These are phyloP conservation scores for Xylaria sp. DNA, from an alignment of 2,329 filamentous ascomycete species.

Conservation along the genomic window DNA sequence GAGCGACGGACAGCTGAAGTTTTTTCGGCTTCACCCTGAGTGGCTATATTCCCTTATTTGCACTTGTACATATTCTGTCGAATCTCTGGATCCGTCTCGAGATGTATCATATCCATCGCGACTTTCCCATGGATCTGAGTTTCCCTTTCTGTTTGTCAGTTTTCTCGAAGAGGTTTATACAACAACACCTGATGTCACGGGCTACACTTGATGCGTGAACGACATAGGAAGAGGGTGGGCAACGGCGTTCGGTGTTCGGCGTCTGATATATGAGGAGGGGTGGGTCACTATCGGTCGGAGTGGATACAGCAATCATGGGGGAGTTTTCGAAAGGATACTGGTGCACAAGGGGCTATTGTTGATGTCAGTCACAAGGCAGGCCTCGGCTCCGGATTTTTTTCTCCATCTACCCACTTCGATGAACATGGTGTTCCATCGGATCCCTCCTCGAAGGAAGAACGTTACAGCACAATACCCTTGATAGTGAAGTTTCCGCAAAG, in stretches of 20 bases:
- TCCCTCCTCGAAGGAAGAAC: constrained; percentile 9
- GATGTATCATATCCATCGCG: constrained; percentile 35
- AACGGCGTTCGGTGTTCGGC: constrained; percentile 30
- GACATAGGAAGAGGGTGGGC: constrained; percentile 24
- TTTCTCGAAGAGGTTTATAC: constrained; percentile 26
- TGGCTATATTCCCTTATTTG: constrained; percentile 15
- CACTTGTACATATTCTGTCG: constrained; percentile 31
- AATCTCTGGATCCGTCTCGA: constrained; percentile 27
- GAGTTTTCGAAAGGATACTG: constrained; percentile 3
- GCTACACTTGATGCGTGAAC: constrained; percentile 26
- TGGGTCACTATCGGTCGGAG: constrained; percentile 3
- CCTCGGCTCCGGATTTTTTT: constrained; percentile 3
- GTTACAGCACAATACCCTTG: constrained; percentile 18
- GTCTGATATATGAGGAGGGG: constrained; percentile 15
- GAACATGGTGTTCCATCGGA: constrained; percentile 2
- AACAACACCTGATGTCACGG: constrained; percentile 31
- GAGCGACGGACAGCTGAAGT: constrained; percentile 3
- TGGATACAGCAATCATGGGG: neutral
- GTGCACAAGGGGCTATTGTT: constrained; percentile 2
- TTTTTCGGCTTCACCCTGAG: neutral
- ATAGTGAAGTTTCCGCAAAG: constrained; percentile 7
- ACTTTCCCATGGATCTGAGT: constrained; percentile 24
- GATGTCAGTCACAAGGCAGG: constrained; percentile 5
- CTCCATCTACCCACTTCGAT: constrained; percentile 7
- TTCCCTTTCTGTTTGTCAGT: constrained; percentile 23